phyloP scores from a whole-genome alignment of 192 early-diverging fungal genomes.

The Podila clonocystis region DNA sequence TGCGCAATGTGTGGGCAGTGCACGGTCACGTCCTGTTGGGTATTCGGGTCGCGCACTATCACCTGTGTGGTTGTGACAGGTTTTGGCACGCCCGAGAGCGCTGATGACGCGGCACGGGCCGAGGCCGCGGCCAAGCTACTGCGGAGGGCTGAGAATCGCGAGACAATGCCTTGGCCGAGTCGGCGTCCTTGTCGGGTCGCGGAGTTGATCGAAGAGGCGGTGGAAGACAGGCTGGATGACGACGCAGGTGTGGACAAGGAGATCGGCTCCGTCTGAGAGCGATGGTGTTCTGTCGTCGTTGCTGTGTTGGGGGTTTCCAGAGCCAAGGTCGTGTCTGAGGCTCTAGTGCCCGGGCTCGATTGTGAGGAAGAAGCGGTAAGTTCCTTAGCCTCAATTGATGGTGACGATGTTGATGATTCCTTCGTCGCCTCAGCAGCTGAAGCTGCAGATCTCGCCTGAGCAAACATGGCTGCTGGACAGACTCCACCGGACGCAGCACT shows the following conservation, averaged over 20 bases:
- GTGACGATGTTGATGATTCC: not conserved
- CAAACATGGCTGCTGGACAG: constrained; percentile 48
- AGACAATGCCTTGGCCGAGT: constrained; percentile 35
- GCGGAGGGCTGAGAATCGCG: constrained; percentile 27
- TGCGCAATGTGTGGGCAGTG: constrained; percentile 28
- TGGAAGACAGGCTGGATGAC: not conserved
- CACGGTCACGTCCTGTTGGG: constrained; percentile 28
- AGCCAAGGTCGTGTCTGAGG: not conserved
- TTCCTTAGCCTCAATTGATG: not conserved
- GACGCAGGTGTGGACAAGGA: constrained; percentile 12
- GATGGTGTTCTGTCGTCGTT: not conserved
- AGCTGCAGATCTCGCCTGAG: constrained; percentile 27
- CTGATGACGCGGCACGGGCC: constrained; percentile 24
- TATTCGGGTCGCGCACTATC: constrained; percentile 25
- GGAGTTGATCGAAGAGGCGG: constrained; percentile 6
- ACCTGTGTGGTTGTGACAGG: constrained; percentile 15
- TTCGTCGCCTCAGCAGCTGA: not conserved
- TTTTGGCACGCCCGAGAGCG: constrained; percentile 15
- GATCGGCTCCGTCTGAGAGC: not conserved
- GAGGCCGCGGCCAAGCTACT: constrained; percentile 40
- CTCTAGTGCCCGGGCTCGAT: not conserved
- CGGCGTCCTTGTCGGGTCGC: constrained; percentile 22
- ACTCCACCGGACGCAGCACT: constrained; percentile 38
- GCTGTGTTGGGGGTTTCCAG: not conserved
- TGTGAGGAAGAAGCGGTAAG: too few species aligned